phyloP scores from a whole-genome alignment of 2,329 filamentous ascomycete genomes.

The Didymella glomerata region DNA sequence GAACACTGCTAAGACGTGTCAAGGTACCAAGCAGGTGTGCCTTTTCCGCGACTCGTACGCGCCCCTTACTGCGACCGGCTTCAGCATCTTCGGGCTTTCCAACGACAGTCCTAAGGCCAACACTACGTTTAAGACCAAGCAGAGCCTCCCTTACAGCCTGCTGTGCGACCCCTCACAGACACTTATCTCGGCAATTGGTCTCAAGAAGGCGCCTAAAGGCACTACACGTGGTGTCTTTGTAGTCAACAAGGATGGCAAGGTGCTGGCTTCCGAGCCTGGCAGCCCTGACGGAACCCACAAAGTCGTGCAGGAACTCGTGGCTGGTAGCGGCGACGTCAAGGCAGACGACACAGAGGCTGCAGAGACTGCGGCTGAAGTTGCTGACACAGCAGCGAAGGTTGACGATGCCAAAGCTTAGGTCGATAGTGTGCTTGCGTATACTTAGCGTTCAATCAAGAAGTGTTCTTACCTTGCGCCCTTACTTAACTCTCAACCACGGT shows the following conservation, averaged over 20 bases:
- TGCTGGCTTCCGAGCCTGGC: conserved; percentile 77
- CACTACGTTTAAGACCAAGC: conserved; percentile 89
- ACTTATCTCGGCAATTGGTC: conserved; percentile 85
- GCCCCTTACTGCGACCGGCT: conserved; percentile 77
- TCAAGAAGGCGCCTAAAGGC: conserved; percentile 83
- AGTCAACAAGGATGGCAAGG: conserved; percentile 81
- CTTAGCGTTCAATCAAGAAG: neutral
- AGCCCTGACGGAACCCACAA: conserved; percentile 80
- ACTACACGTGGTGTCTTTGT: conserved; percentile 89
- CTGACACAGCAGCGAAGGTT: conserved; percentile 56
- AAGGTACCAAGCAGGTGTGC: conserved; percentile 92
- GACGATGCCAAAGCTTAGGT: conserved; percentile 37
- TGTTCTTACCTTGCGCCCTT: neutral
- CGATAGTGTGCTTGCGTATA: neutral
- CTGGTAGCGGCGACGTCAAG: conserved; percentile 37
- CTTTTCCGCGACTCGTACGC: conserved; percentile 88
- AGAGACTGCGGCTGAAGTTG: conserved; percentile 56
- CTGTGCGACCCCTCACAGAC: conserved; percentile 80
- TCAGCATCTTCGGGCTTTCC: conserved; percentile 89
- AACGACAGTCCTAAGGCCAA: conserved; percentile 90
- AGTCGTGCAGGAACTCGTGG: conserved; percentile 73
- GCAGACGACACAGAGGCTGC: conserved; percentile 42
- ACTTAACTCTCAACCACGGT: neutral
- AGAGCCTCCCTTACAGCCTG: conserved; percentile 86
- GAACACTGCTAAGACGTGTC: conserved; percentile 22